Evolutionary conservation across 352 stramenopile species (phyloP), one percentile per base, ranked within the genome.

Genomic region (Phytophthora agathidicida): DNA sequence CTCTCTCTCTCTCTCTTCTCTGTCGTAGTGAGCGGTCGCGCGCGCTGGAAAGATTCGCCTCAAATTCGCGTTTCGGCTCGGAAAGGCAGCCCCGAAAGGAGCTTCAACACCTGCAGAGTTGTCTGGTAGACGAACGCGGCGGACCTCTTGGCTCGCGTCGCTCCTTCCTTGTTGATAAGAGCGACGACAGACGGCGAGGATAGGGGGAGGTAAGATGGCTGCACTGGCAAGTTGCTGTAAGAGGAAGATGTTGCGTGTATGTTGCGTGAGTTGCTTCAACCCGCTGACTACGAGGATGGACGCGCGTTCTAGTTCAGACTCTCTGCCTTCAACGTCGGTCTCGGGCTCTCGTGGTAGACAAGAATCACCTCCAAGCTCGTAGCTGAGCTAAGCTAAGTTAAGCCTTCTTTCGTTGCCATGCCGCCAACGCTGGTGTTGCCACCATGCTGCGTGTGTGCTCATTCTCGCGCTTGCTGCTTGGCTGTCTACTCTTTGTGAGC

Each of bases 41-140:
- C 32, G 45, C 38, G n/a, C 53, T 60, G 39, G 30, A 65, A 66
- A 71, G 62, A 63, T 67, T 27, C 30, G 1, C 32, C 37, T 19
- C 35, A 44, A 53, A 47, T 59, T 60, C 31, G 48, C 55, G 26
- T n/a, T n/a, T n/a, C n/a, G n/a, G n/a, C n/a, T n/a, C n/a, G n/a
- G n/a, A n/a, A n/a, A n/a, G n/a, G n/a, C n/a, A n/a, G n/a, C n/a
- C n/a, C n/a, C n/a, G n/a, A n/a, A n/a, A n/a, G n/a, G n/a, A n/a
- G n/a, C n/a, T 52, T 36, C 17, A 41, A 36, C 20, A 41, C 20
- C 31, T n/a, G 17, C 14, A 28, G 31, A n/a, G 7, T 44, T 35
- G 46, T 35, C 22, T 41, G 45, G 43, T n/a, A n/a, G n/a, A n/a
- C n/a, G n/a, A n/a, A n/a, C 27, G 27, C 10, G 27, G 27, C 27